Percentiles rank a stretch among this genome's conserved stretches.
phyloP scores from a whole-genome alignment of 192 early-diverging fungal genomes.

The Neocallimastix lanati region DNA sequence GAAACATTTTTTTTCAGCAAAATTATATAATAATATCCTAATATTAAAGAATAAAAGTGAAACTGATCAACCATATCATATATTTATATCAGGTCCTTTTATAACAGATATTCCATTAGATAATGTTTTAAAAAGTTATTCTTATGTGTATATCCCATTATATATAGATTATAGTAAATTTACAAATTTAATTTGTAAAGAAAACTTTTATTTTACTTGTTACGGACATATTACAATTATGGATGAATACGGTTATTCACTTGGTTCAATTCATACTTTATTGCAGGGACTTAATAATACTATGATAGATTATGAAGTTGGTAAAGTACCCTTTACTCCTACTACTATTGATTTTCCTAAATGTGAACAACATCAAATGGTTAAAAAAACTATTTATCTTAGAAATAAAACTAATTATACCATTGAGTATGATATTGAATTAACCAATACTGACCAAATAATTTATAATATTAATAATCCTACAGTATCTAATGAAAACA shows the following conservation, averaged over 20 bases:
- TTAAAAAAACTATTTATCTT: neutral
- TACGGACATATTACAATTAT: neutral
- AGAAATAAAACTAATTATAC: neutral
- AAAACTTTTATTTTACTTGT: neutral
- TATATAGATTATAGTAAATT: neutral
- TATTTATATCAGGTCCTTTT: neutral
- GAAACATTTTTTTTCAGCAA: neutral
- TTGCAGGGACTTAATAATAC: neutral
- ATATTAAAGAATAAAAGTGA: neutral
- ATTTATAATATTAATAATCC: neutral
- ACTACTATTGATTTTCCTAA: neutral
- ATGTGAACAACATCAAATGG: neutral
- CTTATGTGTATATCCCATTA: neutral
- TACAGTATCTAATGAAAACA: neutral
- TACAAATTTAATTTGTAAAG: neutral
- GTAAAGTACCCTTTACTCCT: neutral
- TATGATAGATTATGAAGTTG: neutral
- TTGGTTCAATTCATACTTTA: neutral
- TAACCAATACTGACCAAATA: neutral
- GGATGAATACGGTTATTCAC: neutral
- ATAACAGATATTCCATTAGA: neutral
- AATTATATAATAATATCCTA: neutral
- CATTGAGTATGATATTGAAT: neutral
- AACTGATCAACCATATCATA: neutral
- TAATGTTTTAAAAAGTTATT: neutral